Evolutionary conservation across 177 flowering plant species (phyloP).

Genomic region (Telopea speciosissima): DNA sequence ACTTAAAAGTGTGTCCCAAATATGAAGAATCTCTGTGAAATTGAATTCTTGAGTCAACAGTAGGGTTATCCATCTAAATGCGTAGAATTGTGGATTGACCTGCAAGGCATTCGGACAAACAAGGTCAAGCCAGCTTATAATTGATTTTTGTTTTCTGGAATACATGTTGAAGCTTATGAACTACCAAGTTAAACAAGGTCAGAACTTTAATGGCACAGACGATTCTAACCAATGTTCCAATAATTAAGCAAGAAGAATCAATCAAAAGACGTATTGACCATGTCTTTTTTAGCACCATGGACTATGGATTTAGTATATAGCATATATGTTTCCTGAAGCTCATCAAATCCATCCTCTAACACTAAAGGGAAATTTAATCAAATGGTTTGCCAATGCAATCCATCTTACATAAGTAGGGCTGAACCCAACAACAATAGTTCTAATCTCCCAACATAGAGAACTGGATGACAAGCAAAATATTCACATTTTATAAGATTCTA

Average conservation of each 20-base stretch:
- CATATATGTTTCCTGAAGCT: background rate
- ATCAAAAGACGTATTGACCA: background rate
- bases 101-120: constrained; percentile 19
- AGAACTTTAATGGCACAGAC: background rate
- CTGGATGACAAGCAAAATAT: background rate
- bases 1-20: constrained; percentile 93
- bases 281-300: background rate
- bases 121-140: background rate
- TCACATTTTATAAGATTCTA: background rate
- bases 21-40: constrained; percentile 82
- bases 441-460: background rate
- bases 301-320: background rate
- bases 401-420: background rate
- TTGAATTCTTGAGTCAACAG: constrained; percentile 95
- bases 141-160: background rate
- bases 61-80: constrained; percentile 98
- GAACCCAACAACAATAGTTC: background rate
- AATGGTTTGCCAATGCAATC: background rate
- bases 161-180: background rate
- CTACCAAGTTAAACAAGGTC: background rate
- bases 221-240: background rate
- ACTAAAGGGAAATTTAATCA: background rate
- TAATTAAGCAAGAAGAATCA: background rate
- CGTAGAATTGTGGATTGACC: constrained; percentile 99
- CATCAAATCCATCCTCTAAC: background rate